Conservation (phyloP, 1,139 yeast species). For the Trichomonascaceae sp. region DNA sequence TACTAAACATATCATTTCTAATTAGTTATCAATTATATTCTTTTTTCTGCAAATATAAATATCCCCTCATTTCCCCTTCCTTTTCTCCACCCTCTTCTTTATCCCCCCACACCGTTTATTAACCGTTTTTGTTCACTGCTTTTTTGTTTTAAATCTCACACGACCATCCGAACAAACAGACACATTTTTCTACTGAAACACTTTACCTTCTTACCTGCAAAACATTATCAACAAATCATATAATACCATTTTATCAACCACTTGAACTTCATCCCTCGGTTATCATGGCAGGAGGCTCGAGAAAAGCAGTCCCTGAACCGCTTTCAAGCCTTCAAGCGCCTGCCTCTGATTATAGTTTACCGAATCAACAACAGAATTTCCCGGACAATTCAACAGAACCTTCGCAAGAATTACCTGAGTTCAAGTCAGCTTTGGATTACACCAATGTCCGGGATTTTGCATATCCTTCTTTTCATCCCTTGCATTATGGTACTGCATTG, state of each 20-base stretch:
- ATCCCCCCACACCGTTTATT: not conserved
- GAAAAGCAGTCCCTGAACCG: slow-evolving; percentile 9
- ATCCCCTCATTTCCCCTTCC: not conserved
- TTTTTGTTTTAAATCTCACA: not conserved
- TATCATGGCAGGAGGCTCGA: slow-evolving; percentile 6
- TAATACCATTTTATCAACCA: too few species aligned
- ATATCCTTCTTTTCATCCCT: slow-evolving; percentile 58
- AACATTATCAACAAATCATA: not conserved
- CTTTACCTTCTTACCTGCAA: not conserved
- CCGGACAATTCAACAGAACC: not conserved
- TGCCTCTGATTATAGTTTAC: not conserved
- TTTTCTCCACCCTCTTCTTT: not conserved
- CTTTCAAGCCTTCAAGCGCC: slow-evolving; percentile 1
- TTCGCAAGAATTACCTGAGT: slow-evolving; percentile 20
- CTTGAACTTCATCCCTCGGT: not conserved
- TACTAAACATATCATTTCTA: too few species aligned
- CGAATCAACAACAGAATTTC: not conserved
- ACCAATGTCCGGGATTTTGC: slow-evolving; percentile 71
- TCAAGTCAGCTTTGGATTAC: slow-evolving; percentile 31
- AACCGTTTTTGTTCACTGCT: not conserved
- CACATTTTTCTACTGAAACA: not conserved
- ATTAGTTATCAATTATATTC: too few species aligned
- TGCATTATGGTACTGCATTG: slow-evolving; percentile 49
- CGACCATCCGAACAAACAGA: not conserved
- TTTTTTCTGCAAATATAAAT: too few species aligned